These are phyloP conservation scores for Lobosporangium transversale DNA, from an alignment of 192 early-diverging fungal species.

Conservation along the genomic window DNA sequence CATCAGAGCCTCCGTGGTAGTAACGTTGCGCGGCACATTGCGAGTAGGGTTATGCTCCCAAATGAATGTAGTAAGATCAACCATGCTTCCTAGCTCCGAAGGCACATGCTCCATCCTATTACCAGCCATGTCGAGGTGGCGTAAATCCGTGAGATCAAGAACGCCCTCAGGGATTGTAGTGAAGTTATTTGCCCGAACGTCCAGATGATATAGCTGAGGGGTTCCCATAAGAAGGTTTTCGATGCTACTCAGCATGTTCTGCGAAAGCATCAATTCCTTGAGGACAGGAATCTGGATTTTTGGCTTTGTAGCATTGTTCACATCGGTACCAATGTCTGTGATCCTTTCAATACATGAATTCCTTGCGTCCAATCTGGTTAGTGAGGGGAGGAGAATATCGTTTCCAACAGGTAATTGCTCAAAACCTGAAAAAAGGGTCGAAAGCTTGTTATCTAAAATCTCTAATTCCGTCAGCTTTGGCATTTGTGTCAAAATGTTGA, in stretches of 20 bases:
- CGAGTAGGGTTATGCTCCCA: slow-evolving; percentile 65
- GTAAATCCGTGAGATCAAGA: slow-evolving; percentile 35
- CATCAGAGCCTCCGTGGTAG: slow-evolving; percentile 53
- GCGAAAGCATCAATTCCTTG: slow-evolving; percentile 55
- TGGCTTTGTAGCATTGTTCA: slow-evolving; percentile 30
- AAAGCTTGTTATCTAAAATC: slow-evolving; percentile 46
- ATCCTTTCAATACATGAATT: slow-evolving; percentile 44
- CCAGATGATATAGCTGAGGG: slow-evolving; percentile 53
- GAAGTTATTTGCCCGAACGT: slow-evolving; percentile 57
- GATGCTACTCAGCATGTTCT: slow-evolving; percentile 51
- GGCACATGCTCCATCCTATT: slow-evolving; percentile 59
- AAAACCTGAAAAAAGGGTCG: slow-evolving; percentile 43
- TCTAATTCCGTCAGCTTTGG: slow-evolving; percentile 58
- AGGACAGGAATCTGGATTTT: slow-evolving; percentile 48
- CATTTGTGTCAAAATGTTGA: slow-evolving; percentile 47
- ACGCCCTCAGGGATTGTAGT: slow-evolving; percentile 54
- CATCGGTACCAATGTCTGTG: slow-evolving; percentile 24
- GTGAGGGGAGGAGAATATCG: not conserved
- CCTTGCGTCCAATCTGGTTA: slow-evolving; percentile 37
- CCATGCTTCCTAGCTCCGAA: slow-evolving; percentile 55
- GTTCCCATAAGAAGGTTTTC: slow-evolving; percentile 38
- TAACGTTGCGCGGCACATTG: slow-evolving; percentile 46
- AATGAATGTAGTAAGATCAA: slow-evolving; percentile 52
- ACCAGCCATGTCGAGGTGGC: slow-evolving; percentile 61
- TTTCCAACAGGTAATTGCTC: slow-evolving; percentile 6